A percentile compares a stretch with the other conserved stretches of the same genome.
phyloP scores from a whole-genome alignment of 306 rosid species.

The Trifolium subterraneum region DNA sequence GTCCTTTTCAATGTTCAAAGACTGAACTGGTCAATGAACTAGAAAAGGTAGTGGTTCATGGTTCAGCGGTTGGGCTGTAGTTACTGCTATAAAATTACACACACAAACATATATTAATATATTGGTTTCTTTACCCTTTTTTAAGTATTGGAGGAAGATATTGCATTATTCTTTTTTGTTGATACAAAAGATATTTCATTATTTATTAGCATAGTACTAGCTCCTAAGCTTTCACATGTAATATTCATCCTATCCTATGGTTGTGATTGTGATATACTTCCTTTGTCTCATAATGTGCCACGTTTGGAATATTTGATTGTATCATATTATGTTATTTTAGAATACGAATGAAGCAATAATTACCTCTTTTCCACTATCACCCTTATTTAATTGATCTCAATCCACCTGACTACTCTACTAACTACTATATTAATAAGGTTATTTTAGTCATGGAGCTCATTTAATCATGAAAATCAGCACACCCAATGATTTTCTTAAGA shows the following conservation, averaged over 20 bases:
- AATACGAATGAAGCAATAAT: neutral
- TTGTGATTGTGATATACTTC: too few relatives aligned
- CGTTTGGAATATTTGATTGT: neutral
- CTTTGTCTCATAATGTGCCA: too few relatives aligned
- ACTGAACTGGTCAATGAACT: too few relatives aligned
- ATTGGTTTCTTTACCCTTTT: constrained; percentile 18
- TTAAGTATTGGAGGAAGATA: constrained; percentile 5
- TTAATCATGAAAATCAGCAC: neutral
- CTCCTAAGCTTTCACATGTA: constrained; percentile 18
- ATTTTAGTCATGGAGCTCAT: neutral
- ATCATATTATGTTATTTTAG: neutral
- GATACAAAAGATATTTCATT: constrained; percentile 2
- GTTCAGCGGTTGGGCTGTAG: too few relatives aligned
- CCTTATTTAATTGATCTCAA: neutral
- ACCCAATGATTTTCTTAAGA: neutral
- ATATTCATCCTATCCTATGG: constrained; percentile 9
- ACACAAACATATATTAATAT: too few relatives aligned
- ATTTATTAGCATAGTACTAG: constrained; percentile 17
- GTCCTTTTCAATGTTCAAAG: too few relatives aligned
- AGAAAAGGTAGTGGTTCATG: too few relatives aligned
- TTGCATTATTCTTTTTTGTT: neutral
- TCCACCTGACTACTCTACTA: neutral
- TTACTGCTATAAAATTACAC: too few relatives aligned
- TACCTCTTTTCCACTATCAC: neutral
- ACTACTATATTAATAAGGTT: constrained; percentile 1